Evolutionary conservation across 306 rosid genomes (phyloP).

Genomic region (Citrullus amarus): DNA sequence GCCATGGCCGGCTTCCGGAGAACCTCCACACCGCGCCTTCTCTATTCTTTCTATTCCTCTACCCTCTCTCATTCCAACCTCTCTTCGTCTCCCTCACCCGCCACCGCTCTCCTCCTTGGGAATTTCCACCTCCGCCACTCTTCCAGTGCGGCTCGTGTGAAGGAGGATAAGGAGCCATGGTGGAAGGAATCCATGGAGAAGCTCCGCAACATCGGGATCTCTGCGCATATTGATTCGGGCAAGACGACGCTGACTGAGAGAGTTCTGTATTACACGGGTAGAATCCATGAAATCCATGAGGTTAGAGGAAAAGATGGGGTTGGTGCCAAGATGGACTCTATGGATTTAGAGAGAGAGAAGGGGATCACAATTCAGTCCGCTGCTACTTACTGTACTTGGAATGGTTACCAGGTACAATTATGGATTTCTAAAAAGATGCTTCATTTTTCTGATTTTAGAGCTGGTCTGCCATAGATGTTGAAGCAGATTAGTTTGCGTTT

Average conservation of each 20-base stretch:
- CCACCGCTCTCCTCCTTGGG: slow-evolving; percentile 33
- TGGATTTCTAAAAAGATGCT: not conserved
- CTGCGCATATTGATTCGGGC: slow-evolving; percentile 96
- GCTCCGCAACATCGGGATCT: slow-evolving; percentile 90
- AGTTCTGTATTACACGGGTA: slow-evolving; percentile 68
- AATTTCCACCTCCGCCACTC: slow-evolving; percentile 43
- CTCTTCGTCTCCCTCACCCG: slow-evolving; percentile 16
- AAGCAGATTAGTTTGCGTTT: not conserved
- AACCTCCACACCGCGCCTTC: slow-evolving; percentile 33
- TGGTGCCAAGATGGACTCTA: slow-evolving; percentile 97
- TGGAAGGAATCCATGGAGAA: slow-evolving; percentile 78
- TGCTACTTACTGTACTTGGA: slow-evolving; percentile 90
- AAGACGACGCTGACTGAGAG: slow-evolving; percentile 97
- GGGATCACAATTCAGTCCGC: slow-evolving; percentile 95
- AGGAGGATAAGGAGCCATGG: slow-evolving; percentile 70
- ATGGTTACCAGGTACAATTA: slow-evolving; percentile 50
- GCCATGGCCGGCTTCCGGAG: slow-evolving; percentile 36
- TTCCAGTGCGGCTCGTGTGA: slow-evolving; percentile 56
- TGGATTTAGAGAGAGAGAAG: slow-evolving; percentile 95
- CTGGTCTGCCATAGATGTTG: not conserved
- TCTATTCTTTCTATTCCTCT: slow-evolving; percentile 21
- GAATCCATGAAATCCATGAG: slow-evolving; percentile 93
- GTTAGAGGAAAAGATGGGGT: slow-evolving; percentile 91
- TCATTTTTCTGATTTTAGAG: not conserved
- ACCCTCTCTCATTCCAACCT: slow-evolving; percentile 5